Percentiles rank a stretch among this genome's conserved stretches.
phyloP scores from a whole-genome alignment of 495 filamentous ascomycete species.

The Massariosphaeria phaeospora region DNA sequence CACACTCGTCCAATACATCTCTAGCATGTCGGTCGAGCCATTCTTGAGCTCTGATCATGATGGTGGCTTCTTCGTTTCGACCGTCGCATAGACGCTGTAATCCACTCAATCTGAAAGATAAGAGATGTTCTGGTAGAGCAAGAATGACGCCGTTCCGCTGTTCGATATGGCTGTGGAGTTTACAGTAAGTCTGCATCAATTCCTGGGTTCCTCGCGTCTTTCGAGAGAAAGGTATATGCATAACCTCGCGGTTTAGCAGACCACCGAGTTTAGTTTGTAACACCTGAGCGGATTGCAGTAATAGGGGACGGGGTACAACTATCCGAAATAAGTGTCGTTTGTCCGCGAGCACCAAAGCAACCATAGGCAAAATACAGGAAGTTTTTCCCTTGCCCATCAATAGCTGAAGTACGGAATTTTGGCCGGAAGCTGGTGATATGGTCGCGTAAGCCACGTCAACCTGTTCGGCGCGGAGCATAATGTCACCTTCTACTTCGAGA shows the following conservation, averaged over 20 bases:
- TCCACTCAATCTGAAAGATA: constrained; percentile 52
- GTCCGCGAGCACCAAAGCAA: constrained; percentile 47
- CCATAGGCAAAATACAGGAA: constrained; percentile 49
- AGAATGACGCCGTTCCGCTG: constrained; percentile 44
- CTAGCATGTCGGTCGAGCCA: constrained; percentile 47
- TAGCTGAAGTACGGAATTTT: constrained; percentile 55
- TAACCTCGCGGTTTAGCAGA: constrained; percentile 45
- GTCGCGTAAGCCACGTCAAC: constrained; percentile 51
- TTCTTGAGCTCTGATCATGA: constrained; percentile 45
- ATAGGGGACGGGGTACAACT: constrained; percentile 50
- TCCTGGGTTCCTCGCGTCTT: constrained; percentile 38
- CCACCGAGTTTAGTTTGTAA: constrained; percentile 48
- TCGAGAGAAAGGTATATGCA: constrained; percentile 51
- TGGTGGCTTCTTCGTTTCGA: constrained; percentile 38
- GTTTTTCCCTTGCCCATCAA: constrained; percentile 51
- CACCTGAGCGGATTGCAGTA: constrained; percentile 49
- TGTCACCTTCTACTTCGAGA: constrained; percentile 53
- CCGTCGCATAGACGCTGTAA: constrained; percentile 45
- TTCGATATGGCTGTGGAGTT: constrained; percentile 34
- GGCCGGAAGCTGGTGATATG: constrained; percentile 43
- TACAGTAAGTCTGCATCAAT: constrained; percentile 37
- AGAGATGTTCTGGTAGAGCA: constrained; percentile 48
- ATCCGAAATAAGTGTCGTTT: constrained; percentile 44
- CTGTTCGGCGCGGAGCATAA: constrained; percentile 51
- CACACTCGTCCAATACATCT: constrained; percentile 56